These are phyloP conservation scores for Scalesia atractyloides DNA, from an alignment of 129 eudicot genomes.

Conservation along the genomic window DNA sequence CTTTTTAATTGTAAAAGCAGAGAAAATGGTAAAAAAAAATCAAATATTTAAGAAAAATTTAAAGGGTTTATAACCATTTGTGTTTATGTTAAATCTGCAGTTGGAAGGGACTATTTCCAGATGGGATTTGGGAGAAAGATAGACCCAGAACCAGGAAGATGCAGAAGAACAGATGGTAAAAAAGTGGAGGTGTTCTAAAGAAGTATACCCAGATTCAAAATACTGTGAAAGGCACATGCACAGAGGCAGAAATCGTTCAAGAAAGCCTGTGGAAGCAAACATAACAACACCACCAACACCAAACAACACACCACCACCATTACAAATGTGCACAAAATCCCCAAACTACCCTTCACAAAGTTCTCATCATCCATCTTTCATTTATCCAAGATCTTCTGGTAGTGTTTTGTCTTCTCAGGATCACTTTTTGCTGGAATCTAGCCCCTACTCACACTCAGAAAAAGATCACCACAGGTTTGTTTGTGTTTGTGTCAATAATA, in stretches of 20 bases:
- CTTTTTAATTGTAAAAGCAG: not conserved
- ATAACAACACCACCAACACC: conserved; percentile 13
- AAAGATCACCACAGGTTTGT: conserved; percentile 54
- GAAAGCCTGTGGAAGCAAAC: conserved; percentile 16
- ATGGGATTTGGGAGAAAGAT: conserved; percentile 19
- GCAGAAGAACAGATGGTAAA: conserved; percentile 64
- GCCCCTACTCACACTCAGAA: conserved; percentile 43
- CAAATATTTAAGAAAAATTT: not conserved
- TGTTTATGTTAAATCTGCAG: conserved; percentile 35
- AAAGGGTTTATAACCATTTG: not conserved
- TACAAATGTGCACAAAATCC: not conserved
- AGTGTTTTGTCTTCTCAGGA: conserved; percentile 43
- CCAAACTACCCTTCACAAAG: conserved; percentile 7
- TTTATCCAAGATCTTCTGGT: conserved; percentile 45
- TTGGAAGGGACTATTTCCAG: conserved; percentile 54
- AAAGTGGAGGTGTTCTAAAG: conserved; percentile 30
- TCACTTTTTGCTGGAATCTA: conserved; percentile 59
- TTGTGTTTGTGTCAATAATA: conserved; percentile 8
- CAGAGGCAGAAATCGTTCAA: conserved; percentile 56
- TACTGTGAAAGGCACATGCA: conserved; percentile 21
- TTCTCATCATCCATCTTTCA: conserved; percentile 28
- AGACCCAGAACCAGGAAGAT: conserved; percentile 70
- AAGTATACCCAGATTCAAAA: conserved; percentile 12
- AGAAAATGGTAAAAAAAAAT: not conserved
- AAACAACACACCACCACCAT: not conserved